phyloP scores from a whole-genome alignment of 2,329 filamentous ascomycete species.

The Malbranchea zuffiana region DNA sequence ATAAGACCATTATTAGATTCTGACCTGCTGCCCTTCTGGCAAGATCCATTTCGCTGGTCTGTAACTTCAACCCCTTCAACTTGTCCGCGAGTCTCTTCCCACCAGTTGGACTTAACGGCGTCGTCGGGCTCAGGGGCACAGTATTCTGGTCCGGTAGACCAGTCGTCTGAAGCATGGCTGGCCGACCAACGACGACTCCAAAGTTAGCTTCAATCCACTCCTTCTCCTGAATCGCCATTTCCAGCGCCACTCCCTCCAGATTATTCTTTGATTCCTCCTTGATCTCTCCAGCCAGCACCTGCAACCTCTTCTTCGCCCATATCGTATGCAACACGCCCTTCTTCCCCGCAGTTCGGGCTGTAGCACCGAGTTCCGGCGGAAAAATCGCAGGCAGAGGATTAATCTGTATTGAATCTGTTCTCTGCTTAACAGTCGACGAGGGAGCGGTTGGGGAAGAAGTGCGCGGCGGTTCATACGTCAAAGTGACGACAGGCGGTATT shows the following conservation, averaged over 20 bases:
- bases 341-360: conserved; percentile 54
- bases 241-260: conserved; percentile 67
- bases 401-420: conserved; percentile 46
- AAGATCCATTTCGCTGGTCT: conserved; percentile 59
- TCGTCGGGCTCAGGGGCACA: conserved; percentile 37
- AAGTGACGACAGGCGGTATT: conserved; percentile 61
- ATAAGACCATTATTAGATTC: conserved; percentile 13
- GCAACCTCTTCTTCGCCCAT: conserved; percentile 75
- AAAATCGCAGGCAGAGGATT: conserved; percentile 84
- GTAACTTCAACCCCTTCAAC: conserved; percentile 65
- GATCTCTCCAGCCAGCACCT: conserved; percentile 67
- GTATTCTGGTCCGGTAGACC: conserved; percentile 25
- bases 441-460: conserved; percentile 26
- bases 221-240: conserved; percentile 74
- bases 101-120: conserved; percentile 51
- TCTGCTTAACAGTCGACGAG: conserved; percentile 26
- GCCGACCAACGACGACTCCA: conserved; percentile 42
- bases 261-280: conserved; percentile 60
- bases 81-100: conserved; percentile 67
- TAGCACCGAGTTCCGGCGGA: conserved; percentile 59
- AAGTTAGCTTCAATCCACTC: conserved; percentile 80
- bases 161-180: conserved; percentile 22
- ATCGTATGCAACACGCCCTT: conserved; percentile 80
- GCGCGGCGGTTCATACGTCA: conserved; percentile 44
- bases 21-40: conserved; percentile 44